Evolutionary conservation across 1,284 basidiomycete genomes (phyloP).

Genomic region (Microbotryomycetes sp.): DNA sequence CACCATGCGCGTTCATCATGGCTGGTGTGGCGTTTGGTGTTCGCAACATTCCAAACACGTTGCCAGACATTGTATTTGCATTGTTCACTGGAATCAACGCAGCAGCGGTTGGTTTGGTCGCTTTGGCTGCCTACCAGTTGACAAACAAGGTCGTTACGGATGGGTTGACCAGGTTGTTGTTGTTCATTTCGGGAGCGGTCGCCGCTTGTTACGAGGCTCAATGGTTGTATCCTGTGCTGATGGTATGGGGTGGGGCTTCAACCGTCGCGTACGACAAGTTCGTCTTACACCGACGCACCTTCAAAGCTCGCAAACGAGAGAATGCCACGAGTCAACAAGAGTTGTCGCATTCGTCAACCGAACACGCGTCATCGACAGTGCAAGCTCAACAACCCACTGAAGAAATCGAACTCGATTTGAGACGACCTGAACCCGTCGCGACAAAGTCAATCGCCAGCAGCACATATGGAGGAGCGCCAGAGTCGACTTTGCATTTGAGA

Average conservation of each 20-base stretch:
- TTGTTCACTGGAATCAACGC: constrained; percentile 56
- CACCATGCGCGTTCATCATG: constrained; percentile 52
- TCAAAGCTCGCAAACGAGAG: constrained; percentile 1
- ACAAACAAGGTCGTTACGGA: constrained; percentile 51
- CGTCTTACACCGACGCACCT: neutral
- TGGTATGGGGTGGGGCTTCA: constrained; percentile 41
- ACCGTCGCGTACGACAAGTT: constrained; percentile 27
- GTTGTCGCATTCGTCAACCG: neutral
- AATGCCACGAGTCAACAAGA: neutral
- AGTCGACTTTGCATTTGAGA: neutral
- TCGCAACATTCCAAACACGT: constrained; percentile 46
- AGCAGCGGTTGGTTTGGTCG: constrained; percentile 55
- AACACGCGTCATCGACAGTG: neutral
- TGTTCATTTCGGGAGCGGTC: constrained; percentile 48
- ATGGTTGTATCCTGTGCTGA: constrained; percentile 48
- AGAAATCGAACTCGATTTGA: constrained; percentile 7
- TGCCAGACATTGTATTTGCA: constrained; percentile 51
- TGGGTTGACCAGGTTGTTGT: constrained; percentile 48
- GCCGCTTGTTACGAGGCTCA: constrained; percentile 53
- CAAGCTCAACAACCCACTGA: neutral
- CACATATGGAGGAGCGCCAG: neutral
- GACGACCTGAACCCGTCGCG: constrained; percentile 5
- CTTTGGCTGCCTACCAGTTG: constrained; percentile 53
- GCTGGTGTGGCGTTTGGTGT: constrained; percentile 51
- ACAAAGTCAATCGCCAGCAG: neutral